Conservation (phyloP, 169 alveolate species). For the Miamiensis avidus region DNA sequence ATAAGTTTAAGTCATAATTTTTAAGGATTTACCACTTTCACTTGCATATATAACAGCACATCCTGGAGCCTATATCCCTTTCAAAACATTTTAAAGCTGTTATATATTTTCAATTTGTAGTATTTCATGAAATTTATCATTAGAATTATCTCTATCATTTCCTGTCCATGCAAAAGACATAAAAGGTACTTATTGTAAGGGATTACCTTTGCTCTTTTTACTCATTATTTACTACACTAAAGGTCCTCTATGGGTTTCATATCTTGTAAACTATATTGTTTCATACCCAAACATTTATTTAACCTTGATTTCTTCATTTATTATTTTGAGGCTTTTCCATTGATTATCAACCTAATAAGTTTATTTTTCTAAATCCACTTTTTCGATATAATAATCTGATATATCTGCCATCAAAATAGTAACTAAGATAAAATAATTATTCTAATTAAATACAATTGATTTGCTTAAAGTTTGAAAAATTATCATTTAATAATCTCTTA, state of each 20-base stretch:
- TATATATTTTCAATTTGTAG: background rate
- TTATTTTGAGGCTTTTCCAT: conserved; percentile 43
- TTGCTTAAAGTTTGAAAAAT: too few species aligned
- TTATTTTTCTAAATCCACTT: conserved; percentile 8
- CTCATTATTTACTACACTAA: too few species aligned
- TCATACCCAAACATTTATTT: background rate
- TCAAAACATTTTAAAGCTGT: too few species aligned
- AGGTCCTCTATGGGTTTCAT: background rate
- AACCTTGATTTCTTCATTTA: conserved; percentile 46
- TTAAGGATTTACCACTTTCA: background rate
- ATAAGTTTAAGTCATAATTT: background rate
- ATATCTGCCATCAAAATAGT: conserved; percentile 40
- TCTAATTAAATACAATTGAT: too few species aligned
- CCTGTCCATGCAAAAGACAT: background rate
- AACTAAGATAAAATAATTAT: background rate
- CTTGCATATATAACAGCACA: background rate
- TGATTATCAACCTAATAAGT: conserved; percentile 35
- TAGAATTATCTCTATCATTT: background rate
- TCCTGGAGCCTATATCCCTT: background rate
- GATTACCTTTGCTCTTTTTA: background rate
- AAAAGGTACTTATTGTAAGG: background rate
- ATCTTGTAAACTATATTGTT: background rate
- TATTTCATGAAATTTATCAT: background rate
- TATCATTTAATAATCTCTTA: too few species aligned
- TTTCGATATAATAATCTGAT: conserved; percentile 57